These are phyloP conservation scores for Leccinum incarnatum DNA, from an alignment of 768 basidiomycete species.

Conservation along the genomic window DNA sequence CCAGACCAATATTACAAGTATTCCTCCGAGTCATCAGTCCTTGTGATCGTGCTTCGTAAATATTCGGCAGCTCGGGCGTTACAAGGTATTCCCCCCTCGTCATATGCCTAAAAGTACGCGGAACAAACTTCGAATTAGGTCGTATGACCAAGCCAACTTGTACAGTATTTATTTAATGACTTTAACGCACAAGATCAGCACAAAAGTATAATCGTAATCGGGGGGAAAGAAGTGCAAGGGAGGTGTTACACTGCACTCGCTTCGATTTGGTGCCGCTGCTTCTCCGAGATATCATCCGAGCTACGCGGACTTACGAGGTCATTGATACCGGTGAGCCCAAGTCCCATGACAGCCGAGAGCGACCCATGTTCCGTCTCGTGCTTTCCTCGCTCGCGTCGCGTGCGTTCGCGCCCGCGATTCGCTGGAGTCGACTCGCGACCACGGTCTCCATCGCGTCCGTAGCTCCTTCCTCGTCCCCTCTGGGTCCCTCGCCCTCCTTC, in stretches of 20 bases:
- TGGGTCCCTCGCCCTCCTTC: conserved; percentile 1
- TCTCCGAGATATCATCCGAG: conserved; percentile 17
- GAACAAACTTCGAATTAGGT: not conserved
- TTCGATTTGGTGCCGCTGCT: conserved; percentile 1
- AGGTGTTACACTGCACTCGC: not conserved
- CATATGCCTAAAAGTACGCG: no score
- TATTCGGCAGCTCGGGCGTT: no score
- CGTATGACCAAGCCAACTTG: not conserved
- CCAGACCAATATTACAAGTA: no score
- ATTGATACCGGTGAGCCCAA: conserved; percentile 27
- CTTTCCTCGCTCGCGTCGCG: conserved; percentile 2
- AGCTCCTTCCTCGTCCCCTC: not conserved
- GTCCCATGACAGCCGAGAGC: conserved; percentile 28
- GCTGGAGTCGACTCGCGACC: not conserved
- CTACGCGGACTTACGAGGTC: conserved; percentile 9
- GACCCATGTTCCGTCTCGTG: conserved; percentile 11
- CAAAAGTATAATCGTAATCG: not conserved
- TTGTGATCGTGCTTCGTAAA: not conserved
- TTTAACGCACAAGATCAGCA: not conserved
- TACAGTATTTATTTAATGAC: not conserved
- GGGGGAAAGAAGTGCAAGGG: not conserved
- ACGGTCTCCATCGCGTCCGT: not conserved
- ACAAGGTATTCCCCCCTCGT: no score
- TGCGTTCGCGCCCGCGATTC: conserved; percentile 14
- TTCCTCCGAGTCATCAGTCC: no score